Conservation (phyloP, 768 basidiomycete genomes). For the Neoboletus brunneissimus region DNA sequence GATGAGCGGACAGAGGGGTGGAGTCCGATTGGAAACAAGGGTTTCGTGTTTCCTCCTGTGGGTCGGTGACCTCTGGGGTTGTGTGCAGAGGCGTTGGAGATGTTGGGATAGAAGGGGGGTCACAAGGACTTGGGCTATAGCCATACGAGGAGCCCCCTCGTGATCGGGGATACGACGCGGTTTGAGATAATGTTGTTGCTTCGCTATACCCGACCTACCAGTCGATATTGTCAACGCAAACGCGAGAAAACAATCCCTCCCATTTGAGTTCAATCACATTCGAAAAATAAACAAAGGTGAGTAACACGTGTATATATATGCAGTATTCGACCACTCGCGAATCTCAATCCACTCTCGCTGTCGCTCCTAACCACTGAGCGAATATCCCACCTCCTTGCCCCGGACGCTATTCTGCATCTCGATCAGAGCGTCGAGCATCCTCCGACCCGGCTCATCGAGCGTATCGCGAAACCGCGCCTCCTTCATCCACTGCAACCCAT, state of each 20-base stretch:
- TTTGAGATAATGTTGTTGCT: neutral
- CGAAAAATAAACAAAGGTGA: too few species aligned
- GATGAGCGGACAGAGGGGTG: constrained; percentile 78
- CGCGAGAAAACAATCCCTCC: neutral
- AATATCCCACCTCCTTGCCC: constrained; percentile 51
- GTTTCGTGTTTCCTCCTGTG: constrained; percentile 51
- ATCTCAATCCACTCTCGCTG: too few species aligned
- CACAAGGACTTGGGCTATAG: neutral
- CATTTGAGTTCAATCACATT: too few species aligned
- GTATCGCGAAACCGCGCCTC: constrained; percentile 44
- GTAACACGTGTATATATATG: too few species aligned
- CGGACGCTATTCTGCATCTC: constrained; percentile 45
- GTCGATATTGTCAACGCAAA: neutral
- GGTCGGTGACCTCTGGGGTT: constrained; percentile 12
- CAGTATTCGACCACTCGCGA: too few species aligned
- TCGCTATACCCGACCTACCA: constrained; percentile 13
- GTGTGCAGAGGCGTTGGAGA: neutral
- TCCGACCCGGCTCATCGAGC: constrained; percentile 44
- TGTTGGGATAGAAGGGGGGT: neutral
- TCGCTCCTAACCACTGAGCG: constrained; percentile 36
- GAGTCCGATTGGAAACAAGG: constrained; percentile 63
- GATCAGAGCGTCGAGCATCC: constrained; percentile 60
- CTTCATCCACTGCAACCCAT: constrained; percentile 70
- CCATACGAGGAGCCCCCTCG: neutral
- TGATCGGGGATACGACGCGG: neutral